A percentile compares a stretch with the other conserved stretches of the same genome.
These are phyloP conservation scores for Fraxinus anomala DNA, from an alignment of 257 asterid species.

Conservation along the genomic window DNA sequence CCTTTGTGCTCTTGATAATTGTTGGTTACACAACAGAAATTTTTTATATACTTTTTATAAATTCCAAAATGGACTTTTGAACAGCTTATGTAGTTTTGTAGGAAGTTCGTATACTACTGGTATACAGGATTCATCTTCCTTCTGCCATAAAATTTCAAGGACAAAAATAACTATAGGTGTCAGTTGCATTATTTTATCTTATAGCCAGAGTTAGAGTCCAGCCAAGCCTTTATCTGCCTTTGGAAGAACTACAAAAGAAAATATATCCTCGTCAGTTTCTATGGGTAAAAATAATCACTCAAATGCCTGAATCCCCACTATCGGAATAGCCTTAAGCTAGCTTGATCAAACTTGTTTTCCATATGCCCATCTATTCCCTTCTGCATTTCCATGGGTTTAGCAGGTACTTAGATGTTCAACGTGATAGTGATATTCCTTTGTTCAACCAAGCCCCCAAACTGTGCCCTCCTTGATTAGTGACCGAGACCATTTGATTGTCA, in stretches of 20 bases:
- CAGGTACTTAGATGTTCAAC: neutral
- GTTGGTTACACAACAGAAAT: neutral
- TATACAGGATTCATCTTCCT: neutral
- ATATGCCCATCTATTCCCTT: neutral
- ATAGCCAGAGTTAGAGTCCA: neutral
- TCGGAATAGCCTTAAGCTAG: neutral
- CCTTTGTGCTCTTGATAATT: neutral
- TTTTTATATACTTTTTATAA: neutral
- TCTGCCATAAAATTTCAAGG: neutral
- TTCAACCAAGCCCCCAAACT: neutral
- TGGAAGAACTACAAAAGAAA: neutral
- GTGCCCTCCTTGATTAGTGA: neutral
- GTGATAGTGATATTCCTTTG: neutral
- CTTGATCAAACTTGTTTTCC: neutral
- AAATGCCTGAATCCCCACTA: neutral
- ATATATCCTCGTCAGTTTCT: neutral
- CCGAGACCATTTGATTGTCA: neutral
- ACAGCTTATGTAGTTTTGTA: neutral
- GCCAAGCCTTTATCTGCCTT: neutral
- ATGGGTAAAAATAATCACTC: neutral
- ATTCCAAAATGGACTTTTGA: neutral
- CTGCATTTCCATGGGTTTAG: neutral
- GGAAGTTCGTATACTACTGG: neutral
- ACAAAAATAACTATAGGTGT: neutral
- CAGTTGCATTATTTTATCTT: neutral